Base-by-base conservation (phyloP, 805 yeast genomes). In the Yamadazyma endophytica region DNA sequence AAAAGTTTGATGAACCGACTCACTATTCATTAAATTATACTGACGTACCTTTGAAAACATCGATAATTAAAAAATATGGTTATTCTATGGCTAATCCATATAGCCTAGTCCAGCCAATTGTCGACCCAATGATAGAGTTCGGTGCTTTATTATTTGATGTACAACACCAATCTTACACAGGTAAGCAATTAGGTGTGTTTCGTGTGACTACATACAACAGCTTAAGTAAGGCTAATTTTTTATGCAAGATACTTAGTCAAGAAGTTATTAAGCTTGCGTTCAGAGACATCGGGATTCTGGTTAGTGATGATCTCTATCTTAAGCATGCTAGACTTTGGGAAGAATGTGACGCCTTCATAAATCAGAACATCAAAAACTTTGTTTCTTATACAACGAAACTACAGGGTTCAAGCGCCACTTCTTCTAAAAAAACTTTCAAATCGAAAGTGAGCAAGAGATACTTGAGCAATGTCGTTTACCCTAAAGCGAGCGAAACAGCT, bases 111-210 rank as follows among this genome's bases (percentile, higher is more conserved):
- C 44, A 51, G 12, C 34, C 43, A 5, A 37, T 62, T n/a, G 51
- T 45, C 5, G 49, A 58, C 22, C 46, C 64, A 3, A 52, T 75
- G 26, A 48, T 62, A 17, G 68, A 65, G 22, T 68, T 57, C 44
- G 75, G 74, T 7, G 75, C 77, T 0, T 56, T 62, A 26, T 66
- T 69, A 33, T 63, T 50, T 37, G 75, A 68, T 41, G 39, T 54
- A 23, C 43, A 38, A n/a, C 47, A 57, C 17, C 40, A 52, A 17
- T 41, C 53, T 1, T 67, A 54, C 26, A 50, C 61, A 6, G 75
- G 73, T 3, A 64, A 68, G 39, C 80, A 75, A 43, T 46, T 64
- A 19, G 81, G 80, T 6, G 67, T 66, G 0, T 70, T 73, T 36
- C 39, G 77, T 31, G 60, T 70, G 6, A 73, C 69, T 37, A 70